Evolutionary conservation across 345 rosid genomes (phyloP), one percentile per base, ranked within the genome.

Genomic region (Moringa oleifera): DNA sequence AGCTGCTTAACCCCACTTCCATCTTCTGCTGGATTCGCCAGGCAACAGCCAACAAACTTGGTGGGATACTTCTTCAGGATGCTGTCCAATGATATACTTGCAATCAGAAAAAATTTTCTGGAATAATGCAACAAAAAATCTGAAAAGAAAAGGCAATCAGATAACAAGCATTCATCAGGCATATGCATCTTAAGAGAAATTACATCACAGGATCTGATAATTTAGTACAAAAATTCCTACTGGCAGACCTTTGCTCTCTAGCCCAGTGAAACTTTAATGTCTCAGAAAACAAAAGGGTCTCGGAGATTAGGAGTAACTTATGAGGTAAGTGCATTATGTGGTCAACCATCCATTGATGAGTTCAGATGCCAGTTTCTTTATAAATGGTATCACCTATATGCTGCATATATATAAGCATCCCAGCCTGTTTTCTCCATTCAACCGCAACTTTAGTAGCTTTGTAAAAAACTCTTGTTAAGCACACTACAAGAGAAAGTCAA

Each of bases 11-110:
- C 53, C 50, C 98, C 98, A 67, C 69, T 80, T 62, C 91, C 87
- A 82, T 93, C 90, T 74, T 84, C 96, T 72, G 93, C 84, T 58
- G 98, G 97, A 79, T 89, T 84, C 57, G 98, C 96, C 59, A 93
- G 96, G 80, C 96, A 87, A 74, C 97, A 93, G 25, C 98, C 98
- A 5, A 73, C 82, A 67, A 90, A 90, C 78, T 90, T 93, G 55
- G 81, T 72, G 2, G 97, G 97, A 75, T 84, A 75, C 70, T 78
- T 90, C 77, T 81, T 83, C 68, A 93, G 53, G 68, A 79, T 86
- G 57, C 96, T 92, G 80, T 66, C 20, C 63, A 73, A 62, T n/a
- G 33, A 73, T 6, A 41, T 11, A 53, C 28, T 13, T 49, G 45
- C 19, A 53, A 67, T 68, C 22, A 67, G 66, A 25, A 4, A 5